Base-by-base conservation (phyloP, 352 stramenopile genomes). In the Pythium insidiosum region DNA sequence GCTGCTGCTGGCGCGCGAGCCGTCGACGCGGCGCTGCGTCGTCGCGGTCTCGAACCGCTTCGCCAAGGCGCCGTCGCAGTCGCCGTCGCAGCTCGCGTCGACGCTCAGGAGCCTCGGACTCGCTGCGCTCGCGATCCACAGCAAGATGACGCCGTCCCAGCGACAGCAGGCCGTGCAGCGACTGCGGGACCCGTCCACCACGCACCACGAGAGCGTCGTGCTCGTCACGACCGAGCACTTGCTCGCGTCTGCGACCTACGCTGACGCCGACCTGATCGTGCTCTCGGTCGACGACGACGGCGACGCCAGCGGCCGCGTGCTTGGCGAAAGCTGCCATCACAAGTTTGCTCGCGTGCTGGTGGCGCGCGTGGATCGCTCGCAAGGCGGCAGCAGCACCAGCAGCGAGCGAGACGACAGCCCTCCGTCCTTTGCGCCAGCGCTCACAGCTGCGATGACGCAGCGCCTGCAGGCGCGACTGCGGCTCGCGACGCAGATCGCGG, bases 221-320 rank as follows among this genome's bases (percentile, higher is more conserved):
- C 45, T 88, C 9, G 73, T 87, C 22, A 78, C 65, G 2, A 84
- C 66, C 4, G 73, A 85, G 43, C 71, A 84, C 39, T 70, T 84
- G 23, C 43, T 79, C 19, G 33, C 57, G 1, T 66, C 47, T 28
- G 47, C 56, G 7, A 44, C 60, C 1, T 64, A 47, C 33, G 15
- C 37, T 0, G 45, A 65, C 6, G 68, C 60, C 0, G 66, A 82
- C 41, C 58, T 73, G n/a, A 29, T 68, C 2, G 35, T 83, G 1
- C 43, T 81, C 19, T 50, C 62, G 18, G n/a, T n/a, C n/a, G n/a
- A n/a, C n/a, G n/a, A n/a, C n/a, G n/a, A n/a, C n/a, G n/a, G n/a
- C n/a, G n/a, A n/a, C n/a, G n/a, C n/a, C n/a, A n/a, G n/a, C n/a
- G n/a, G n/a, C n/a, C n/a, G n/a, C n/a, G n/a, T n/a, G n/a, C n/a